Evolutionary conservation across 2,329 filamentous ascomycete species (phyloP), one percentile per base, ranked within the genome.

Genomic region (Trichoderma pleuroti): DNA sequence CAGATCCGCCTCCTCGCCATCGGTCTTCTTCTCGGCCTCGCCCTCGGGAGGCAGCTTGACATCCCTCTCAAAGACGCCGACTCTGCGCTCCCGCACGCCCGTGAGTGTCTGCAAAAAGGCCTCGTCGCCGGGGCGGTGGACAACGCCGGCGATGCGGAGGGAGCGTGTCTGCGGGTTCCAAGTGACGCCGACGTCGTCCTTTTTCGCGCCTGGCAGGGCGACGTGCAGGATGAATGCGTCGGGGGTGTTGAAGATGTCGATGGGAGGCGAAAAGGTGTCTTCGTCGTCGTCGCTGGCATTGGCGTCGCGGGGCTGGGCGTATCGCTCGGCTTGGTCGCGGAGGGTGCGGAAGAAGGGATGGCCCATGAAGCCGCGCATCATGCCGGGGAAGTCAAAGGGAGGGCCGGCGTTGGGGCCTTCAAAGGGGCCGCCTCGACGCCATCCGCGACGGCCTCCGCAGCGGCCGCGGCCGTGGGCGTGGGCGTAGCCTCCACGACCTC

Each of bases 161-260:
- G 87, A 83, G 60, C 84, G 86, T 76, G 88, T 88, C 71, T 93
- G 90, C 0, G 87, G 85, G 74, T 95, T 89, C 88, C 92, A 97
- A 79, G 90, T 90, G 59, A 96, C 88, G 70, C 87, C 91, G 7
- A 96, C 83, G 76, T 96, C 92, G 76, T 93, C 87, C 81, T 94
- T 94, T 81, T 90, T 90, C 2, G 91, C 92, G 30, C 93, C 93
- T 0, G 93, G 92, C 0, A 97, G 85, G 1, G 92, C 90, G 76
- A 94, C 83, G 79, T 96, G 92, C 10, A 96, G 82, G 56, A 93
- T 83, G 78, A 90, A 94, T 16, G 88, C 81, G 36, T 82, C 81
- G 8, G 88, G 81, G 6, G 90, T 91, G 78, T 91, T 87, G 83
- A 95, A 96, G 73, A 94, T 82, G 78, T 97, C 93, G 69, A 90